Evolutionary conservation across 345 rosid genomes (phyloP).

Genomic region (Bruguiera gymnorhiza): DNA sequence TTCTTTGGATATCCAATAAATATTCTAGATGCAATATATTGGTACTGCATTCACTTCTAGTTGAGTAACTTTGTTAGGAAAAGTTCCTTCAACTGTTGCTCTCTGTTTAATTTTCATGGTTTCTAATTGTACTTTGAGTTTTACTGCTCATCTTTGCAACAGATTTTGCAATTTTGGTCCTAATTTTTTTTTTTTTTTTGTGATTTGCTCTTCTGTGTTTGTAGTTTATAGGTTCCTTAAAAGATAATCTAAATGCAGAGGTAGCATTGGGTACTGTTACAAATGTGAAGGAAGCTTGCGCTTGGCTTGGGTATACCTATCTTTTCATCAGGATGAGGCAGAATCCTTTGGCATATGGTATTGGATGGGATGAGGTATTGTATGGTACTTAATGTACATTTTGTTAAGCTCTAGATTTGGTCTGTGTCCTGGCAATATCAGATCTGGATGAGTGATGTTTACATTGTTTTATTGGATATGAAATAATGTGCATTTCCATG

Average conservation of each 20-base stretch:
- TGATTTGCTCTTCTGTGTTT: constrained; percentile 11
- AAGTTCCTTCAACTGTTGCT: neutral
- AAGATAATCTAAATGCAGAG: constrained; percentile 93
- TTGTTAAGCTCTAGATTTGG: too few relatives aligned
- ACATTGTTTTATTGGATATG: too few relatives aligned
- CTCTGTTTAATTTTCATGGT: neutral
- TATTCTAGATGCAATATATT: too few relatives aligned
- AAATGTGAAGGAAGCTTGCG: constrained; percentile 97
- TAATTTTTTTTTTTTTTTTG: constrained; percentile 5
- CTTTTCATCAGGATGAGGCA: constrained; percentile 90
- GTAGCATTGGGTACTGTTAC: constrained; percentile 98
- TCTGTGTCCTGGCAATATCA: neutral
- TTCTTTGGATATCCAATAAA: neutral
- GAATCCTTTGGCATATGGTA: constrained; percentile 94
- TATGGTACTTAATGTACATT: neutral
- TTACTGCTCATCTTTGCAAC: neutral
- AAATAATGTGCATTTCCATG: too few relatives aligned
- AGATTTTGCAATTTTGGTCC: neutral
- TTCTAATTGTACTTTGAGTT: constrained; percentile 1
- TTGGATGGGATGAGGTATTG: constrained; percentile 97
- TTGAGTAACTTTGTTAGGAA: too few relatives aligned
- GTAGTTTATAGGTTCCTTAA: constrained; percentile 92
- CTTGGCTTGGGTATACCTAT: constrained; percentile 98
- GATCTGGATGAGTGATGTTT: neutral
- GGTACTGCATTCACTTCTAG: too few relatives aligned